Evolutionary conservation across 148 eudicot species (phyloP), one percentile per base, ranked within the genome.

Genomic region (Cornus controversa): DNA sequence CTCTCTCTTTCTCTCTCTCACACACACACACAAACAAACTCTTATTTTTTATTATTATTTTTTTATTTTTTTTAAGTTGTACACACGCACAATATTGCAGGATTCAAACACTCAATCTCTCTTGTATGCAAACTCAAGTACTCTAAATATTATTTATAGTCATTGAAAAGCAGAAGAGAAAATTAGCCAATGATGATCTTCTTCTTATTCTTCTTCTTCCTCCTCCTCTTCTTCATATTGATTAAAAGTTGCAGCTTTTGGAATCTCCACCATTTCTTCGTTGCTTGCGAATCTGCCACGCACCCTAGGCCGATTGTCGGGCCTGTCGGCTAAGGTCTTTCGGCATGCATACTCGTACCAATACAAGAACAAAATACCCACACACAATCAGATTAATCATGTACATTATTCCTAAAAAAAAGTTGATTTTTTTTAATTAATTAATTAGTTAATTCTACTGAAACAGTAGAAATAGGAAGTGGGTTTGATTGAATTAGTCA

Each of bases 281-380:
- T 93, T 91, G 36, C 99, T 91, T 5, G 97, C 99, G 79, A 95
- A 95, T 78, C 99, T 91, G 81, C 99, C 99, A 73, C 99, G 99
- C 75, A 95, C 84, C 70, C 99, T 88, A 7, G 96, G 93, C 40
- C 99, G 81, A 57, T 85, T 95, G 87, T 95, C n/a, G n/a, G n/a
- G n/a, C n/a, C n/a, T n/a, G n/a, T n/a, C 99, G 1, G 99, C 99
- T 79, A 95, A 89, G 54, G 97, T 93, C 79, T 95, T 95, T 36
- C 99, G 90, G 80, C 99, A 95, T 81, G 96, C 93, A 81, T 95
- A 95, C 99, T 95, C 78, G 28, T 22, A 23, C 53, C 22, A 22
- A n/a, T 29, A 72, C 36, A 77, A 31, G 26, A 45, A 47, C 31
- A 27, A 29, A 58, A 66, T 8, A 40, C 10, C 47, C 69, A 71